Base-by-base conservation (phyloP, 345 rosid species). In the Hibiscus trionum region DNA sequence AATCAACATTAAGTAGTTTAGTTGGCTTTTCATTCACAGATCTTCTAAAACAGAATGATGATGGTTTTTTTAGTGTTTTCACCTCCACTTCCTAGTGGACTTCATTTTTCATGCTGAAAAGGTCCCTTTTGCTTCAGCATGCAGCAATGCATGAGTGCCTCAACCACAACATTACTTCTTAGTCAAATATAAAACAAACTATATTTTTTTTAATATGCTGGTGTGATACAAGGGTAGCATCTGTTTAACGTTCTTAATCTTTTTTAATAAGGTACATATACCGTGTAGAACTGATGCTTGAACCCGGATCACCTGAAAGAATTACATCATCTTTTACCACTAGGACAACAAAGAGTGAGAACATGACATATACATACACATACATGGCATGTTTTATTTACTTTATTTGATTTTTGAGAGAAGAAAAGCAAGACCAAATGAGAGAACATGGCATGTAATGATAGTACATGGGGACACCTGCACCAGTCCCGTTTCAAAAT, bases 1-100 rank as follows among this genome's bases (percentile, higher is more conserved):
- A 70, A 71, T 50, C 55, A 42, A 59, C 52, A 53, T 47, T 53
- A 71, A 81, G 71, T 56, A 21, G 11, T 17, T 53, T 8, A n/a
- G 6, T 80, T 75, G 67, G 73, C 82, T 19, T 39, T 21, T 15
- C 17, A 44, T 80, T 77, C 77, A 7, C 74, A 72, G 0, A 76
- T 78, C 60, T 82, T 86, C 80, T 61, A 78, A 78, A 78, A 78
- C 84, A 75, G 77, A 81, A 86, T 84, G 86, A 84, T 86, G 42
- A 63, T 14, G 24, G 68, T 47, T 76, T 80, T 80, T 74, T 81
- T 70, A 78, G 74, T 55, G 27, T 12, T 7, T 21, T 17, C 11
- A 80, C 75, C 74, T 81, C 80, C 76, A 2, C n/a, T 26, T 26
- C 33, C n/a, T 26, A 58, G 35, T 26, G 35, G 33, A 82, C 2